Evolutionary conservation across 345 rosid genomes (phyloP).

Genomic region (Balakata baccata): DNA sequence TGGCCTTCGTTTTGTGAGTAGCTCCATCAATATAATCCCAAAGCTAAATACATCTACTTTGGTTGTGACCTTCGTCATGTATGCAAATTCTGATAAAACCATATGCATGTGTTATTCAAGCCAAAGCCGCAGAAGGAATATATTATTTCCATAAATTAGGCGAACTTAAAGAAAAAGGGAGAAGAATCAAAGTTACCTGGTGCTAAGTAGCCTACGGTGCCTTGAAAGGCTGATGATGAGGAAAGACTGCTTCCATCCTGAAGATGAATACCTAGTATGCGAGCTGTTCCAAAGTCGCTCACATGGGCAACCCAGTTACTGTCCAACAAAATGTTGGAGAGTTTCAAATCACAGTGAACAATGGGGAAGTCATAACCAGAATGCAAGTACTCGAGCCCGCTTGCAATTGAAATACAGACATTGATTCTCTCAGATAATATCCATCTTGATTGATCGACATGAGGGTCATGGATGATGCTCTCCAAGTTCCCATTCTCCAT

Average conservation of each 20-base stretch:
- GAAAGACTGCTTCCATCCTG: constrained; percentile 48
- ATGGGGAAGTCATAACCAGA: constrained; percentile 68
- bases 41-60: constrained; percentile 88
- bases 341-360: constrained; percentile 87
- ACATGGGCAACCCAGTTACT: constrained; percentile 63
- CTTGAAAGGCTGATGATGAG: constrained; percentile 61
- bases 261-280: constrained; percentile 58
- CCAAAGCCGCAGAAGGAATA: background rate
- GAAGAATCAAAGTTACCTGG: constrained; percentile 50
- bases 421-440: constrained; percentile 49
- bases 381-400: constrained; percentile 72
- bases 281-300: constrained; percentile 96
- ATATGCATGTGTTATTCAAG: background rate
- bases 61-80: constrained; percentile 70
- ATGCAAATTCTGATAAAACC: constrained; percentile 65
- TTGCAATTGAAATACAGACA: constrained; percentile 54
- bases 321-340: constrained; percentile 73
- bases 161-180: background rate
- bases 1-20: constrained; percentile 68
- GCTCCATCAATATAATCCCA: constrained; percentile 68
- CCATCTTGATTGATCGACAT: constrained; percentile 36
- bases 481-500: constrained; percentile 86
- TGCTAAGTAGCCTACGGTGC: constrained; percentile 91
- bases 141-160: background rate
- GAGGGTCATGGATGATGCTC: constrained; percentile 42